Conservation (phyloP, 208 protist genomes). For the Phytomonas francai region DNA sequence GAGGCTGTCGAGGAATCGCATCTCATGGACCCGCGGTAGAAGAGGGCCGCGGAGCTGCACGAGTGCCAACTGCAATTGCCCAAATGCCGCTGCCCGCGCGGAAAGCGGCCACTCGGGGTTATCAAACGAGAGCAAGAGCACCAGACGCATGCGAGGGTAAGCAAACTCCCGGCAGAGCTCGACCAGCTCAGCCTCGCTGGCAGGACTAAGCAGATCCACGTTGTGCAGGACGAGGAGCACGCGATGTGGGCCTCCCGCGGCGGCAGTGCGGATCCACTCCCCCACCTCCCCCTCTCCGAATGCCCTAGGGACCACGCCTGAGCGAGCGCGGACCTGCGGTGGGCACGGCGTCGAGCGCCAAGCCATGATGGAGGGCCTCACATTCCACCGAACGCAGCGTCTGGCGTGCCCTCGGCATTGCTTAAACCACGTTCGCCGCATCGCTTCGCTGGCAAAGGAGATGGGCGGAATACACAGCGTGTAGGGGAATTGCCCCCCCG, state of each 20-base stretch:
- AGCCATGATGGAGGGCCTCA: conserved; percentile 1
- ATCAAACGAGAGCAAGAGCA: conserved; percentile 55
- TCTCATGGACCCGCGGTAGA: conserved; percentile 58
- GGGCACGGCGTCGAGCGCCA: neutral
- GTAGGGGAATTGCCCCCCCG: neutral
- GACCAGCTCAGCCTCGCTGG: conserved; percentile 25
- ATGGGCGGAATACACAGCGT: neutral
- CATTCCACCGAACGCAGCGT: conserved; percentile 6
- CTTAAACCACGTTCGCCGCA: neutral
- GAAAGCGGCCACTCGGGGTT: conserved; percentile 41
- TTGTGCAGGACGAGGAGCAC: conserved; percentile 59
- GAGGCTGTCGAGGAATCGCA: conserved; percentile 27
- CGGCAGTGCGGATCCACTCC: neutral
- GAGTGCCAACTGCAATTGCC: conserved; percentile 25
- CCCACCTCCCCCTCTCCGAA: neutral
- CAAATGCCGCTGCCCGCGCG: conserved; percentile 20
- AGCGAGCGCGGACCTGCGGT: neutral
- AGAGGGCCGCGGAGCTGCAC: conserved; percentile 54
- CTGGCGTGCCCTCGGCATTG: neutral
- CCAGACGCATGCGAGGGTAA: conserved; percentile 28
- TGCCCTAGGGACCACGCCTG: neutral
- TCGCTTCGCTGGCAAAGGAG: neutral
- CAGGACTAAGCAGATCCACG: conserved; percentile 45
- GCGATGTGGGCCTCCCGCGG: conserved; percentile 7
- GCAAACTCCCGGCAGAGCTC: conserved; percentile 29